Evolutionary conservation across 2,329 filamentous ascomycete species (phyloP).

Genomic region (Sarocladiaceae sp.): DNA sequence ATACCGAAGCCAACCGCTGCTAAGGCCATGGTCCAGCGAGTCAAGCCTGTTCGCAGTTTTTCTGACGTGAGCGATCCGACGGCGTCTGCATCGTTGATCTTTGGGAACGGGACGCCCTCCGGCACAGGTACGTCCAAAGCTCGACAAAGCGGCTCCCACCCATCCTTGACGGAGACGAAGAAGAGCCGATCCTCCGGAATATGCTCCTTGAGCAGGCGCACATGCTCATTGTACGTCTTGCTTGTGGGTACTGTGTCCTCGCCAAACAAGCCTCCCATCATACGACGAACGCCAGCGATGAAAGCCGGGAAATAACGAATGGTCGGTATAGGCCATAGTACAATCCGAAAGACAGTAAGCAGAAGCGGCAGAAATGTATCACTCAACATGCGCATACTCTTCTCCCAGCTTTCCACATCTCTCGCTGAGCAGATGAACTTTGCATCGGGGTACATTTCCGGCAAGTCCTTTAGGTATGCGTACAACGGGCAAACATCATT

Average conservation of each 20-base stretch:
- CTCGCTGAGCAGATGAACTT: conserved; percentile 18
- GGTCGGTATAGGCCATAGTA: conserved; percentile 15
- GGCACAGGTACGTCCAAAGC: conserved; percentile 8
- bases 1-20: background rate
- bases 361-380: background rate
- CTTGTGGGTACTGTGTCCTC: conserved; percentile 9
- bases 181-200: background rate
- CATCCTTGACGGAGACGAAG: conserved; percentile 1
- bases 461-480: conserved; percentile 7
- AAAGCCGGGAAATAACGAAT: conserved; percentile 15
- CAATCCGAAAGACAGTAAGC: conserved; percentile 13
- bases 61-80: conserved; percentile 4
- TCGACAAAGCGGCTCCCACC: conserved; percentile 8
- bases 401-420: conserved; percentile 15
- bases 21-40: background rate
- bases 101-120: conserved; percentile 9
- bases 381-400: conserved; percentile 13
- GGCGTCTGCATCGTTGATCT: conserved; percentile 11
- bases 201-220: conserved; percentile 3
- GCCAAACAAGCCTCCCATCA: conserved; percentile 11
- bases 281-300: conserved; percentile 11
- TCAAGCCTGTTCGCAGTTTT: background rate
- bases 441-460: conserved; percentile 16
- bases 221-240: conserved; percentile 11
- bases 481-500: background rate